These are phyloP conservation scores for Xylaria telfairii DNA, from an alignment of 495 filamentous ascomycete species.

Conservation along the genomic window DNA sequence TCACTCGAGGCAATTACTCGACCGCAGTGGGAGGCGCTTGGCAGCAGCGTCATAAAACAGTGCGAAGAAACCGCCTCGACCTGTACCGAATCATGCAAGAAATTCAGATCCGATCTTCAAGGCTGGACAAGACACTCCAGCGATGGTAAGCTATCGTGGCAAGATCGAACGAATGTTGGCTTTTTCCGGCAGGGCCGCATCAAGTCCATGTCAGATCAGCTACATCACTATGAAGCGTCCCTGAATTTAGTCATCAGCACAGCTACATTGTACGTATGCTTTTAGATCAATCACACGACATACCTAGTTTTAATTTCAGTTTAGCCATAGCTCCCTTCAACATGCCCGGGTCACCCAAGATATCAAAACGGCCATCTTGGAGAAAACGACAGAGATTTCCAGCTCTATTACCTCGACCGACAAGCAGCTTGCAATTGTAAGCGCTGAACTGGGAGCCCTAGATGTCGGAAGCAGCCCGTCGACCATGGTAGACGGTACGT, in stretches of 20 bases:
- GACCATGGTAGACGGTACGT: not conserved
- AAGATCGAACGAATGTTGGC: slow-evolving; percentile 44
- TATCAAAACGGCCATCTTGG: not conserved
- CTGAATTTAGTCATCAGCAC: slow-evolving; percentile 41
- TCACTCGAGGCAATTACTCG: slow-evolving; percentile 45
- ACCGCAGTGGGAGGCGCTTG: slow-evolving; percentile 44
- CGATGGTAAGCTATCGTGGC: slow-evolving; percentile 43
- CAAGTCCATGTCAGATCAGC: slow-evolving; percentile 46
- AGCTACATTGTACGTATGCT: slow-evolving; percentile 41
- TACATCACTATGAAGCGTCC: slow-evolving; percentile 41
- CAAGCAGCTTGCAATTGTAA: not conserved
- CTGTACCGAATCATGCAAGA: slow-evolving; percentile 41
- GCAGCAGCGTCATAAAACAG: slow-evolving; percentile 38
- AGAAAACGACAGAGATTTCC: slow-evolving; percentile 1
- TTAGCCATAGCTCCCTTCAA: slow-evolving; percentile 7
- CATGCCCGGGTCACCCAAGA: not conserved
- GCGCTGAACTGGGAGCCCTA: not conserved
- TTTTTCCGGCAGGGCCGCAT: slow-evolving; percentile 43
- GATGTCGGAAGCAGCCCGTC: not conserved
- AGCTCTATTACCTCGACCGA: not conserved
- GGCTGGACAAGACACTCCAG: slow-evolving; percentile 47
- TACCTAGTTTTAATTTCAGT: not conserved
- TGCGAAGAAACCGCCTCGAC: slow-evolving; percentile 39
- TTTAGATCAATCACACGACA: not conserved
- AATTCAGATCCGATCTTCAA: slow-evolving; percentile 44